These are phyloP conservation scores for Pseudozyma tsukubaensis DNA, from an alignment of 1,284 basidiomycete genomes.

Conservation along the genomic window DNA sequence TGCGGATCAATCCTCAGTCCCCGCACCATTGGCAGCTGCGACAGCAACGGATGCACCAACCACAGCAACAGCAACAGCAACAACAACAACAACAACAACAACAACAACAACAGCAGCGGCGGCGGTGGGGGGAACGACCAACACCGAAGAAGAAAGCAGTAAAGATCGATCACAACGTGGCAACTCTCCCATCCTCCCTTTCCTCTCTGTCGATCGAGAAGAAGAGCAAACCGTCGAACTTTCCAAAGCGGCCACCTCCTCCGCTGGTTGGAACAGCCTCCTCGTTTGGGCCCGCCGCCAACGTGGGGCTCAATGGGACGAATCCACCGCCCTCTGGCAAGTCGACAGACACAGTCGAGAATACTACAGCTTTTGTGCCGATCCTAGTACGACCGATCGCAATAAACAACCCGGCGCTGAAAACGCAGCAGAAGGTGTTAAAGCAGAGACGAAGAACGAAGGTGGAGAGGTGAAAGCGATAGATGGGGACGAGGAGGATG, in stretches of 20 bases:
- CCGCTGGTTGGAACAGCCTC: conserved; percentile 61
- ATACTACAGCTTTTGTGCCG: conserved; percentile 46
- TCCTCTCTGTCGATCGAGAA: conserved; percentile 23
- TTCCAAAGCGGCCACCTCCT: conserved; percentile 50
- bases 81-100: background rate
- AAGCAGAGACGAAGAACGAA: background rate
- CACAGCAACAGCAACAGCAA: conserved; percentile 1
- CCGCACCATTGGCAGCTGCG: background rate
- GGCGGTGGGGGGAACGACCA: background rate
- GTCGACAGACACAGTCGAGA: conserved; percentile 47
- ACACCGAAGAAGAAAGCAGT: background rate
- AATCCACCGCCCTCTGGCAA: conserved; percentile 50
- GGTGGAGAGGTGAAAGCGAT: background rate
- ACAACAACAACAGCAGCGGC: background rate
- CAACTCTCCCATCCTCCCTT: conserved; percentile 40
- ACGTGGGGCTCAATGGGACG: conserved; percentile 62
- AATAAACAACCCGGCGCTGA: conserved; percentile 15
- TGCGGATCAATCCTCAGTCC: no score
- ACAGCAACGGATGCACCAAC: background rate
- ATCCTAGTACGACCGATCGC: conserved; percentile 31
- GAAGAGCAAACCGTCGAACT: conserved; percentile 35
- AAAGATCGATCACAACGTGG: conserved; percentile 22
- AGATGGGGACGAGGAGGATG: conserved; percentile 9
- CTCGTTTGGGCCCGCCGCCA: conserved; percentile 58
- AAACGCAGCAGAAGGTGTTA: background rate